A percentile compares a stretch with the other conserved stretches of the same genome.
These are phyloP conservation scores for Atkinsonella texensis DNA, from an alignment of 2,329 filamentous ascomycete genomes.

Conservation along the genomic window DNA sequence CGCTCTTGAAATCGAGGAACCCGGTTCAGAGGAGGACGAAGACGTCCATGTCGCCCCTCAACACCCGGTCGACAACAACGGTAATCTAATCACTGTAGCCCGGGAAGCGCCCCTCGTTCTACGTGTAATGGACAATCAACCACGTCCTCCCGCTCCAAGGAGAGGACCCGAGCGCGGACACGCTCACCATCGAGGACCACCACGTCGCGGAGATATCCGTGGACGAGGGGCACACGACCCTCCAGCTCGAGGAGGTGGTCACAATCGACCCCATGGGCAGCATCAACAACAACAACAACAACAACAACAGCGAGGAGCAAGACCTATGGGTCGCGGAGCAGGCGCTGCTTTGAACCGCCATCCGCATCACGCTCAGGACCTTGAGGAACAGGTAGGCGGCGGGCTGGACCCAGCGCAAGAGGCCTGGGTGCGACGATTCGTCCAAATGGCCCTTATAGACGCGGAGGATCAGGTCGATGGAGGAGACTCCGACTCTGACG, in stretches of 20 bases:
- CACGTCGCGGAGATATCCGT: not conserved
- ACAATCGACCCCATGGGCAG: not conserved
- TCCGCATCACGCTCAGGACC: constrained; percentile 5
- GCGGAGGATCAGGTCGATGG: constrained; percentile 36
- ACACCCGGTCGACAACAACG: constrained; percentile 16
- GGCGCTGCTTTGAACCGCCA: not conserved
- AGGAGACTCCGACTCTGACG: constrained; percentile 27
- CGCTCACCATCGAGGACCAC: not conserved
- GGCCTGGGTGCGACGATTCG: constrained; percentile 43
- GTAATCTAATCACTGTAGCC: constrained; percentile 32
- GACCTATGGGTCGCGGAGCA: not conserved
- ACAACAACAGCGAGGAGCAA: not conserved
- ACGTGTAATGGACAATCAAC: constrained; percentile 33
- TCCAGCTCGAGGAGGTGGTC: not conserved
- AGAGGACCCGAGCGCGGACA: not conserved
- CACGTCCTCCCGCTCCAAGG: not conserved
- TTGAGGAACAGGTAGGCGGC: constrained; percentile 9
- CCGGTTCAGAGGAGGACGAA: constrained; percentile 13
- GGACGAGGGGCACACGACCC: not conserved
- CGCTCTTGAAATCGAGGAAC: constrained; percentile 10
- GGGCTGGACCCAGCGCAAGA: constrained; percentile 34
- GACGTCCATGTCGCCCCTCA: constrained; percentile 12
- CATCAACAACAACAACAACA: not conserved
- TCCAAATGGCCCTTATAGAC: constrained; percentile 41
- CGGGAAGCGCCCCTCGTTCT: constrained; percentile 46